phyloP scores from a whole-genome alignment of 176 grass and related monocot species.

The Calamus simplicifolius region DNA sequence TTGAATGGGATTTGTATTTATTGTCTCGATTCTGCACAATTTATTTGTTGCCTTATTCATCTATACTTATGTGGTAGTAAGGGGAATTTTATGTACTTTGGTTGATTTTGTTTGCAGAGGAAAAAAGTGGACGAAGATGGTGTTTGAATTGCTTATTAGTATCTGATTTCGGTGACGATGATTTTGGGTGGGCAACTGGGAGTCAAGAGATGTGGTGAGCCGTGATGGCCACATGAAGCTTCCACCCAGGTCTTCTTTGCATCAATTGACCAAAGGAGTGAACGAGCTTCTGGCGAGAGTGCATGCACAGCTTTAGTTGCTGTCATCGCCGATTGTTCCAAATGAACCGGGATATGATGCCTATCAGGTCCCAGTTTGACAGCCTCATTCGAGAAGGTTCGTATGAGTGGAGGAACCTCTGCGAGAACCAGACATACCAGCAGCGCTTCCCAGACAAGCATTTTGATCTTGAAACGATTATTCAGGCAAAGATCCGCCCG shows the following conservation, averaged over 20 bases:
- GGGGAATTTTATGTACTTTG: too few species aligned
- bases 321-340: conserved; percentile 14
- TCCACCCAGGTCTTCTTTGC: conserved; percentile 13
- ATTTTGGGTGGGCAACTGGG: conserved; percentile 66
- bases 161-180: conserved; percentile 78
- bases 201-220: conserved; percentile 4
- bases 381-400: conserved; percentile 20
- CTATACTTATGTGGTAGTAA: too few species aligned
- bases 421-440: neutral
- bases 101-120: conserved; percentile 38
- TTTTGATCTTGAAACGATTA: conserved; percentile 14
- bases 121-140: conserved; percentile 30
- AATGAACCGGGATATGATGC: conserved; percentile 7
- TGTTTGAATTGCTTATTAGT: conserved; percentile 33
- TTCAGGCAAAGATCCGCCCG: conserved; percentile 17
- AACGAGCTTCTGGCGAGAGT: conserved; percentile 9
- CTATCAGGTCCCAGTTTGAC: conserved; percentile 14
- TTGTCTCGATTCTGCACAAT: too few species aligned
- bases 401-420: conserved; percentile 15
- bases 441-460: conserved; percentile 17
- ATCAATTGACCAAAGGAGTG: conserved; percentile 19
- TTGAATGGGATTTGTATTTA: too few species aligned
- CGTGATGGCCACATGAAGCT: conserved; percentile 15
- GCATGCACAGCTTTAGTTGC: conserved; percentile 21
- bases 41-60: too few species aligned